Conservation (phyloP, 2,329 filamentous ascomycete species). For the Dendrostoma leiphaemia region DNA sequence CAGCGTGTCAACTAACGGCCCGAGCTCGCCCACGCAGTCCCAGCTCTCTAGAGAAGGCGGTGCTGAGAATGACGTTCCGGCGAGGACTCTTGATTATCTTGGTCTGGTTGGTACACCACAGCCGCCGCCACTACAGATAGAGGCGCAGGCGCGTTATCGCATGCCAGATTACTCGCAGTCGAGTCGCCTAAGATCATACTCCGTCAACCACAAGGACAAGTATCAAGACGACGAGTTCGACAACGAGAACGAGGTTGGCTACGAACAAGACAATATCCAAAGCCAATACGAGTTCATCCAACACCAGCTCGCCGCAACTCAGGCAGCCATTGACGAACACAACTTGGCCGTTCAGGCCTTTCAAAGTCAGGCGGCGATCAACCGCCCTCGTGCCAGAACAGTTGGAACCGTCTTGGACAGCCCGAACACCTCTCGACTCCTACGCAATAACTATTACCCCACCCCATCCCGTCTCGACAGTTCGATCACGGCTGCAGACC, state of each 20-base stretch:
- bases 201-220: constrained; percentile 97
- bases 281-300: constrained; percentile 60
- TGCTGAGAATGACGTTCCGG: constrained; percentile 80
- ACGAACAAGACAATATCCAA: constrained; percentile 54
- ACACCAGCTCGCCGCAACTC: constrained; percentile 61
- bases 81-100: constrained; percentile 91
- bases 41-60: constrained; percentile 82
- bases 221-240: constrained; percentile 89
- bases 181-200: constrained; percentile 93
- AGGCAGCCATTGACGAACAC: constrained; percentile 79
- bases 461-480: constrained; percentile 72
- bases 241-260: constrained; percentile 42
- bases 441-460: constrained; percentile 68
- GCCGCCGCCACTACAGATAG: constrained; percentile 69
- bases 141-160: constrained; percentile 72
- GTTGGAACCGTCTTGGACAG: constrained; percentile 82
- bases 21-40: constrained; percentile 82
- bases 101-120: constrained; percentile 93
- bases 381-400: constrained; percentile 83
- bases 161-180: constrained; percentile 69
- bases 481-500: constrained; percentile 71
- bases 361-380: constrained; percentile 77
- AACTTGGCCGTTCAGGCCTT: constrained; percentile 93
- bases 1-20: constrained; percentile 87
- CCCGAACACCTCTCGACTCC: constrained; percentile 57